Evolutionary conservation across 306 rosid genomes (phyloP).

Genomic region (Cucumis cinereus): DNA sequence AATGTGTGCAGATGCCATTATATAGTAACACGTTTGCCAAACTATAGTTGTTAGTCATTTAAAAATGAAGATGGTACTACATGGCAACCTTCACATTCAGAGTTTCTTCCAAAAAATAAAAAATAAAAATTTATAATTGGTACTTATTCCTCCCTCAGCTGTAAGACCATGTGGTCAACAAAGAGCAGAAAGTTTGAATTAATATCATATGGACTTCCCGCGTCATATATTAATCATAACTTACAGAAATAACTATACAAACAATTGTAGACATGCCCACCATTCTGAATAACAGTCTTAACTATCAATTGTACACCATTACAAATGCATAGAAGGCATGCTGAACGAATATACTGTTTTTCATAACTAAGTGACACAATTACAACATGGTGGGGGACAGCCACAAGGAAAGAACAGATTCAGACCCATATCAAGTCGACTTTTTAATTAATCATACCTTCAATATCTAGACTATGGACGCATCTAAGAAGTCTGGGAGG

Average conservation of each 20-base stretch:
- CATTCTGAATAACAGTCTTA: background rate
- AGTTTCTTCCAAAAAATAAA: background rate
- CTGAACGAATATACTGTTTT: too few relatives aligned
- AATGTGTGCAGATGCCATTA: background rate
- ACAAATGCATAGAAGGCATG: background rate
- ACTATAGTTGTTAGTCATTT: background rate
- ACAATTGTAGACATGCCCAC: background rate
- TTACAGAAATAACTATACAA: background rate
- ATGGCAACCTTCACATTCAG: background rate
- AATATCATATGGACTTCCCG: background rate
- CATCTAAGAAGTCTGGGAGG: too few relatives aligned
- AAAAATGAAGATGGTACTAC: background rate
- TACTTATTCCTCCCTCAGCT: background rate
- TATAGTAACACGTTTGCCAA: background rate
- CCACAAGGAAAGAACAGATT: background rate
- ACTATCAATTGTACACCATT: background rate
- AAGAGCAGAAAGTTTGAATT: background rate
- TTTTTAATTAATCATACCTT: too few relatives aligned
- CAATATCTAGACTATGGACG: too few relatives aligned
- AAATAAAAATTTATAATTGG: background rate
- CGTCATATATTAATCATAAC: background rate
- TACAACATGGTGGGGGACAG: too few relatives aligned
- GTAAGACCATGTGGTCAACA: background rate
- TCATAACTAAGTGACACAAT: too few relatives aligned
- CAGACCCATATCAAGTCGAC: background rate